Percentiles rank a stretch among this genome's conserved stretches.
phyloP scores from a whole-genome alignment of 75 land plant species.

The Pinus tabuliformis region DNA sequence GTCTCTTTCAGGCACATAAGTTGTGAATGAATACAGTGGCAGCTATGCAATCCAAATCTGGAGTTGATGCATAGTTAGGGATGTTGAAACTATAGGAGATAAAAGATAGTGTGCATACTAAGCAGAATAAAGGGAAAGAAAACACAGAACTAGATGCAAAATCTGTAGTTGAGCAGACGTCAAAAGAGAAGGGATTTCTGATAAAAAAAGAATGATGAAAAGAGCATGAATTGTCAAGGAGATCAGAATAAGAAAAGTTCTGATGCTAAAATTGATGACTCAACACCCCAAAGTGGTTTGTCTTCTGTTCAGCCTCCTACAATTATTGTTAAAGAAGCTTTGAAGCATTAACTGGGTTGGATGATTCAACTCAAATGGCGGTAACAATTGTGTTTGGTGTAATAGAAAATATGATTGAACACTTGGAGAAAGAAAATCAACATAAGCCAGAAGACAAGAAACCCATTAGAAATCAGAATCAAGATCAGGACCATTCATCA shows the following conservation, averaged over 20 bases:
- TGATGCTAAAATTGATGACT: slow-evolving; percentile 11
- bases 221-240: too few relatives aligned
- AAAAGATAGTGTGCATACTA: too few relatives aligned
- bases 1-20: too few relatives aligned
- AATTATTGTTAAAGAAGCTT: slow-evolving; percentile 62
- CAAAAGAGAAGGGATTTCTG: slow-evolving; percentile 16
- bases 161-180: slow-evolving; percentile 12
- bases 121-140: slow-evolving; percentile 2
- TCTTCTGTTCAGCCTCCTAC: slow-evolving; percentile 29
- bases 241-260: slow-evolving; percentile 10
- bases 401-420: too few relatives aligned
- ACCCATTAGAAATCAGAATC: too few relatives aligned
- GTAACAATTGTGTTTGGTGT: slow-evolving; percentile 98
- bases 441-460: too few relatives aligned
- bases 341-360: slow-evolving; percentile 88
- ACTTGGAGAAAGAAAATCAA: too few relatives aligned
- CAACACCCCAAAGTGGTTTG: slow-evolving; percentile 3
- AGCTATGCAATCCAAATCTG: too few relatives aligned
- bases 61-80: too few relatives aligned
- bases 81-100: too few relatives aligned
- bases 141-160: slow-evolving; percentile 6
- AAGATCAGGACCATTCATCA: too few relatives aligned
- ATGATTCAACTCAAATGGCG: slow-evolving; percentile 98
- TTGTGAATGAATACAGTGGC: too few relatives aligned
- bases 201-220: slow-evolving; percentile 28